These are phyloP conservation scores for Emmonsiellopsis sp. DNA, from an alignment of 2,329 filamentous ascomycete species.

Conservation along the genomic window DNA sequence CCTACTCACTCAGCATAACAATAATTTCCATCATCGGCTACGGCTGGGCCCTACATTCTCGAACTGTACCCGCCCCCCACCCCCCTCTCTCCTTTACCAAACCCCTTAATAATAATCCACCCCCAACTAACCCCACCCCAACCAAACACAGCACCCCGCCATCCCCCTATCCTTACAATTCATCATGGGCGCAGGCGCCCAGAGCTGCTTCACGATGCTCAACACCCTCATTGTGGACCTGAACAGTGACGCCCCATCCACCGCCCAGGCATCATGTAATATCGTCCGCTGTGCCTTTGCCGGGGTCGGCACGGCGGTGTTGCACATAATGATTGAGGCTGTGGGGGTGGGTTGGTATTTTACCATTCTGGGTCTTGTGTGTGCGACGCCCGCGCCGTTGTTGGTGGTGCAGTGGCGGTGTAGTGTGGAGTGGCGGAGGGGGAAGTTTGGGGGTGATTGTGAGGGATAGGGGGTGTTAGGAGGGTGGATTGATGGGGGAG, in stretches of 20 bases:
- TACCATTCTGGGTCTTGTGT: constrained; percentile 2
- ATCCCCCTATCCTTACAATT: constrained; percentile 8
- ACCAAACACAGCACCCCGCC: constrained; percentile 6
- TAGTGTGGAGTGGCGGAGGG: neutral
- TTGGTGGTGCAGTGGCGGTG: neutral
- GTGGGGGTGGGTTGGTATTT: constrained; percentile 6
- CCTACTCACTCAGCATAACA: neutral
- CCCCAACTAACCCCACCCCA: neutral
- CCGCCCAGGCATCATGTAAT: constrained; percentile 3
- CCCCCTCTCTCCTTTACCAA: neutral
- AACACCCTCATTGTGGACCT: constrained; percentile 4
- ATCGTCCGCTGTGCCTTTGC: constrained; percentile 2
- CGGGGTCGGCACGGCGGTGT: neutral
- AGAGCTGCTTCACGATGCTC: neutral
- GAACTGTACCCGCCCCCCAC: constrained; percentile 2
- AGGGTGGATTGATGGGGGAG: too few species aligned
- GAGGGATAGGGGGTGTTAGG: too few species aligned
- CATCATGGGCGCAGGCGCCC: neutral
- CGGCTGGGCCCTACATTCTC: constrained; percentile 8
- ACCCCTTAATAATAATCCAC: too few species aligned
- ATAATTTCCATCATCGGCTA: constrained; percentile 5
- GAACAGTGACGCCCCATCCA: constrained; percentile 1
- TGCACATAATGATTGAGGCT: constrained; percentile 1
- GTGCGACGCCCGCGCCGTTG: neutral
- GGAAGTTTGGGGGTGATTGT: neutral